Base-by-base conservation (phyloP, 106 monocot genomes). In the Platanthera zijinensis region DNA sequence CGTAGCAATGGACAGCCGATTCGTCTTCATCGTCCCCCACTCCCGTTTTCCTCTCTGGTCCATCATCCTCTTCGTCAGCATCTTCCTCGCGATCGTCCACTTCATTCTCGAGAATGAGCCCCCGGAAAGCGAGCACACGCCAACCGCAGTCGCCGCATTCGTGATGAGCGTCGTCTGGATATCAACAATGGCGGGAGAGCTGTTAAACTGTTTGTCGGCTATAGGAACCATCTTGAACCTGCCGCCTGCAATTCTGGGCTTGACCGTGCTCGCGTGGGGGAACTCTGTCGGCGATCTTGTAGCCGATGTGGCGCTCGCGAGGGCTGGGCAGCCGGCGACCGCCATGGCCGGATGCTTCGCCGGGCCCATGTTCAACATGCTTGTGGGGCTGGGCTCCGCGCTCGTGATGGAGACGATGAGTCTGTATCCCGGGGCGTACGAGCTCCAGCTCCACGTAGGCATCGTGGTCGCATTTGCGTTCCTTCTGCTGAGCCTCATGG, bases 361-460 rank as follows among this genome's bases (percentile, higher is more conserved):
- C 3, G 97, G 97, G 18, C 97, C 97, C 78, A 94, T 94, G 92
- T 99, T 99, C 73, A 94, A 99, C 76, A 94, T 99, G 94, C 82
- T 99, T 32, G 82, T 99, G 50, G 97, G 97, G 5, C 74, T 99
- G 73, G 97, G 97, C 22, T 81, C 86, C 0, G 97, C 84, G 10
- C 67, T 94, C 57, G 90, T 91, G 30, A 83, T 92, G 52, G 86
- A 94, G 69, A 85, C 97, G 2, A 78, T 78, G 7, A 85, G 75
- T 19, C 76, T 85, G 5, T 88, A 99, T 66, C 97, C 97, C 0
- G 78, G 22, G 66, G 83, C 92, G 62, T 94, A 92, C 82, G 81
- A 75, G 77, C 88, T 99, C 10, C 80, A 52, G 50, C 90, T 99
- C 74, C 72, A 99, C 74, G 46, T 85, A 3, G 82, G 86, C 74